phyloP scores from a whole-genome alignment of 129 eudicot species.

The Cynara cardunculus region DNA sequence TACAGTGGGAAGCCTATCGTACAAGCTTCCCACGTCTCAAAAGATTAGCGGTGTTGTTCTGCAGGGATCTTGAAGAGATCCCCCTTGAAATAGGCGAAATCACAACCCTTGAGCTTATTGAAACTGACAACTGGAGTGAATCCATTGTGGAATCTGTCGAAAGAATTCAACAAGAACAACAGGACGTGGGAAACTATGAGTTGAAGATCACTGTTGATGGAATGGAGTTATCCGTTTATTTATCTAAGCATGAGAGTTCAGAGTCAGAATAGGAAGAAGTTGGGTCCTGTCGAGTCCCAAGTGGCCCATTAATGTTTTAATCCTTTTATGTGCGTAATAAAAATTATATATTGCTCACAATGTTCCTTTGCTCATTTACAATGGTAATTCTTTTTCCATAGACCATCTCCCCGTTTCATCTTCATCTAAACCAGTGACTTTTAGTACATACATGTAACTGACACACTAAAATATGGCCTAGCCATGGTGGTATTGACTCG shows the following conservation, averaged over 20 bases:
- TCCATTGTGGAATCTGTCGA: slow-evolving; percentile 10
- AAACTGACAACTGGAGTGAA: background rate
- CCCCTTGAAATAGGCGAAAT: slow-evolving; percentile 27
- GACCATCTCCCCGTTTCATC: background rate
- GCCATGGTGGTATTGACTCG: background rate
- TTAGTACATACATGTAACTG: background rate
- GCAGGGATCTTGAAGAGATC: slow-evolving; percentile 20
- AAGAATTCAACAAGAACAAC: slow-evolving; percentile 12
- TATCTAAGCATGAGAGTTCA: background rate
- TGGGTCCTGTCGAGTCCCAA: background rate
- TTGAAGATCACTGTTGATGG: slow-evolving; percentile 10
- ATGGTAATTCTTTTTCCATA: background rate
- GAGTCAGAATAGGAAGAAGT: background rate
- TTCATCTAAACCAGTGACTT: background rate
- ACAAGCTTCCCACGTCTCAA: slow-evolving; percentile 23
- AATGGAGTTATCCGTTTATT: background rate
- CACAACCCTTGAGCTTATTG: slow-evolving; percentile 27
- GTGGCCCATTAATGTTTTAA: background rate
- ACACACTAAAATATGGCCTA: background rate
- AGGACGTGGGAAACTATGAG: slow-evolving; percentile 11
- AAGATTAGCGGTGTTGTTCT: slow-evolving; percentile 9
- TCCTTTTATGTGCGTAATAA: background rate
- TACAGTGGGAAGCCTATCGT: slow-evolving; percentile 12
- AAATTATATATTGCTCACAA: too few species aligned
- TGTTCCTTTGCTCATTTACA: background rate